Base-by-base conservation (phyloP, 768 basidiomycete genomes). In the Lactifluus pinguis region DNA sequence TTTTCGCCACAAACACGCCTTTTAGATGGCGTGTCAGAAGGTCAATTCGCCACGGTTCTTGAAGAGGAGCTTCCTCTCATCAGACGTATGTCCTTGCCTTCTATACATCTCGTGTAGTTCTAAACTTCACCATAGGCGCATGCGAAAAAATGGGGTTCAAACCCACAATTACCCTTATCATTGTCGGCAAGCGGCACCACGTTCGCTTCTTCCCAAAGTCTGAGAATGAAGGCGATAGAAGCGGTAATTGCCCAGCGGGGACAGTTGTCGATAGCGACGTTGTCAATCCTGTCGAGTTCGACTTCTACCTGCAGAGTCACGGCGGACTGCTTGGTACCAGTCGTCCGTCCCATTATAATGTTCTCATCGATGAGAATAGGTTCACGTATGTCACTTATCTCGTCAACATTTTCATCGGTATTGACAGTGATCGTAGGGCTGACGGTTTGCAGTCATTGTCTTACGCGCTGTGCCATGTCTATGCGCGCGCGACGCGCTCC, bases 101-200 rank as follows among this genome's bases (percentile, higher is more conserved):
- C 41, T 4, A 48, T 30, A 4, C 17, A 4, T 54, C 8, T 44
- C 11, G 5, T 21, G 25, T n/a, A 3, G 41, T 21, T 32, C n/a
- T 47, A 53, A 36, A 57, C 42, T 13, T 44, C 30, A 1, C 29
- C n/a, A n/a, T 68, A 91, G 90, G 65, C 55, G 89, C 89, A 4
- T 92, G 87, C 63, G 61, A 56, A 0, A 78, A 82, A 5, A 66
- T 87, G 1, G 75, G 75, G 7, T 84, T 90, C 32, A 75, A 76
- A 1, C 82, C 83, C 0, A 83, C 80, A 54, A 87, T 92, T 34
- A 92, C 91, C 0, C 74, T 92, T 25, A 80, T 92, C 53, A 76
- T 92, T 29, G 90, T 92, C 7, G 89, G 87, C 15, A 93, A 92
- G 69, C 79, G 86, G 3, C 85, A 87, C 68, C 85, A 86, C 55